A percentile compares a stretch with the other conserved stretches of the same genome.
phyloP scores from a whole-genome alignment of 129 eudicot species.

The Artemisia annua region DNA sequence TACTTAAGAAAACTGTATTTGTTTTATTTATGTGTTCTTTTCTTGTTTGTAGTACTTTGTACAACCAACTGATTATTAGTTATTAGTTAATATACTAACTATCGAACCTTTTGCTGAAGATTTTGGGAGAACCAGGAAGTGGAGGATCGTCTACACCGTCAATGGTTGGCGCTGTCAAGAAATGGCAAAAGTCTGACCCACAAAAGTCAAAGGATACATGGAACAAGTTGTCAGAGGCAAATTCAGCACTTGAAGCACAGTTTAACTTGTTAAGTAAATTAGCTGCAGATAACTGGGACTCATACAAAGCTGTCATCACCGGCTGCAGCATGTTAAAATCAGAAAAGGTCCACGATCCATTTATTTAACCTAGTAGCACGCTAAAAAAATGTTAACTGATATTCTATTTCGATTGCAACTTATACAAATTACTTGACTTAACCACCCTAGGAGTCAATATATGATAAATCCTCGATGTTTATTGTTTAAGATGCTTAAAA shows the following conservation, averaged over 20 bases:
- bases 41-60: neutral
- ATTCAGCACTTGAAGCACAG: slow-evolving; percentile 61
- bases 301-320: slow-evolving; percentile 50
- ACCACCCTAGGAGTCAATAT: neutral
- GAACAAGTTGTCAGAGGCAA: slow-evolving; percentile 74
- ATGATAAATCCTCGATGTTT: neutral
- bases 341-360: slow-evolving; percentile 54
- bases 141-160: slow-evolving; percentile 96
- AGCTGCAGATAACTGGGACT: slow-evolving; percentile 58
- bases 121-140: slow-evolving; percentile 89
- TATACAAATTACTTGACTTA: slow-evolving; percentile 1
- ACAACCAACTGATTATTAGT: slow-evolving; percentile 3
- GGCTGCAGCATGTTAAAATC: slow-evolving; percentile 52
- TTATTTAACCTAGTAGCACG: neutral
- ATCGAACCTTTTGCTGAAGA: slow-evolving; percentile 34
- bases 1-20: neutral
- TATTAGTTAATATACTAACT: neutral
- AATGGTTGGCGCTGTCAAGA: slow-evolving; percentile 96
- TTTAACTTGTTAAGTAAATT: slow-evolving; percentile 54
- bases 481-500: neutral
- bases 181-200: slow-evolving; percentile 93
- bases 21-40: neutral
- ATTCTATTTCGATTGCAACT: neutral
- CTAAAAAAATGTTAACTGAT: slow-evolving; percentile 5
- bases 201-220: slow-evolving; percentile 62